These are phyloP conservation scores for Suhomyces vadensis DNA, from an alignment of 805 yeast species.

Conservation along the genomic window DNA sequence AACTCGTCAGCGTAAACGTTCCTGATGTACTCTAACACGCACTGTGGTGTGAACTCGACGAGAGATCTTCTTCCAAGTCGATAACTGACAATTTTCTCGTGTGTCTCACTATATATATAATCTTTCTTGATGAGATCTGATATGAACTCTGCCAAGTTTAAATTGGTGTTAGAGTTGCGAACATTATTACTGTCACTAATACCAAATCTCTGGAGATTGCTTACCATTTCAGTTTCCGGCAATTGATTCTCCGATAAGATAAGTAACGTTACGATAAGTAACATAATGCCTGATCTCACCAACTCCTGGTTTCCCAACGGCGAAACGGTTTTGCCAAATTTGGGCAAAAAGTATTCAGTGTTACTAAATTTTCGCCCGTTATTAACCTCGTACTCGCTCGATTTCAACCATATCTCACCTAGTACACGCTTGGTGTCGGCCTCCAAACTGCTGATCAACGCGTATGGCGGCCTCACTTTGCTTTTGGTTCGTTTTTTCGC, in stretches of 20 bases:
- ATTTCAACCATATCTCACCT: conserved; percentile 25
- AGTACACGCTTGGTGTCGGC: conserved; percentile 22
- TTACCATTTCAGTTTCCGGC: conserved; percentile 26
- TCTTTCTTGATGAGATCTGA: conserved; percentile 31
- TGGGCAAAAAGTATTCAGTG: conserved; percentile 26
- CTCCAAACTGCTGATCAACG: conserved; percentile 23
- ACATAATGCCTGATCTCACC: conserved; percentile 31
- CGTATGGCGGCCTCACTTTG: conserved; percentile 15
- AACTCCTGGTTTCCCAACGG: conserved; percentile 28
- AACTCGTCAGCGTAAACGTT: conserved; percentile 26
- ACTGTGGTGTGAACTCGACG: conserved; percentile 32
- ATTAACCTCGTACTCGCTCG: conserved; percentile 4
- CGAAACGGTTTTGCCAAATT: conserved; percentile 15
- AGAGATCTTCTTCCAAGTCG: conserved; percentile 34
- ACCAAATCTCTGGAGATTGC: conserved; percentile 22
- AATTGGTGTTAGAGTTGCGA: conserved; percentile 12
- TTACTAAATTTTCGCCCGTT: conserved; percentile 11
- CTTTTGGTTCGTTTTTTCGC: conserved; percentile 6
- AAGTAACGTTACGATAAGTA: conserved; percentile 29
- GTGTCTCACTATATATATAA: conserved; percentile 20
- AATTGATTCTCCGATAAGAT: conserved; percentile 35
- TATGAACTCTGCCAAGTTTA: conserved; percentile 23
- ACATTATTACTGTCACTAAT: conserved; percentile 14
- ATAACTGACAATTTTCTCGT: conserved; percentile 23
- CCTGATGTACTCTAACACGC: conserved; percentile 27